Base-by-base conservation (phyloP, 306 rosid genomes). In the Dryas drummondii region DNA sequence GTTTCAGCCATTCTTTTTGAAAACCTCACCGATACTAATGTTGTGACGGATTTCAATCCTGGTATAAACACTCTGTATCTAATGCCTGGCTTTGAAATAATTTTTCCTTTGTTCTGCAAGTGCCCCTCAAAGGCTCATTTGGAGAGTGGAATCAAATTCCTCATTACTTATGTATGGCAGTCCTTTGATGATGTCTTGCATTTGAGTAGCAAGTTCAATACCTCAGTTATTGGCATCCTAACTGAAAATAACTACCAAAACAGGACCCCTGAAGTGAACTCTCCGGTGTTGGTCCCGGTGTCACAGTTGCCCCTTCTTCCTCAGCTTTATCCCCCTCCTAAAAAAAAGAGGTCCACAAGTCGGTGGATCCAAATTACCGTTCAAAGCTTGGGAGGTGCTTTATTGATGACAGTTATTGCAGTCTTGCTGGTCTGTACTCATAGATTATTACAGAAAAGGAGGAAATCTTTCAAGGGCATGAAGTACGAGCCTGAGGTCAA, bases 91-190 rank as follows among this genome's bases (percentile, higher is more conserved):
- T n/a, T 59, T 66, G 40, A 85, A 73, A 74, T 90, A 12, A 69
- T 78, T 4, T 70, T 88, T 62, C 93, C 92, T 61, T 82, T 88
- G 81, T 81, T 79, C 83, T 88, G 97, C 78, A 83, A 69, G 61
- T 92, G 93, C 80, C 89, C 93, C 52, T 87, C 93, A 4, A 79
- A 84, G 65, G 72, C 66, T 4, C 83, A 79, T 9, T 10, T 63
- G 12, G 68, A 73, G 40, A 76, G 81, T 48, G 82, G 87, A 46
- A 82, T 84, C 11, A 72, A 80, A 32, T 22, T 73, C 75, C 78
- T 90, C 42, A 80, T 85, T 48, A 85, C 92, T 8, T 84, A 87
- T 57, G 83, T 90, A 19, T 92, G 97, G 97, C 85, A 84, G 75
- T 79, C 82, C 13, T 45, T 9, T 45, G 93, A 92, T 66, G 79